These are phyloP conservation scores for Elongisporangium anandrum DNA, from an alignment of 352 stramenopile genomes.

Conservation along the genomic window DNA sequence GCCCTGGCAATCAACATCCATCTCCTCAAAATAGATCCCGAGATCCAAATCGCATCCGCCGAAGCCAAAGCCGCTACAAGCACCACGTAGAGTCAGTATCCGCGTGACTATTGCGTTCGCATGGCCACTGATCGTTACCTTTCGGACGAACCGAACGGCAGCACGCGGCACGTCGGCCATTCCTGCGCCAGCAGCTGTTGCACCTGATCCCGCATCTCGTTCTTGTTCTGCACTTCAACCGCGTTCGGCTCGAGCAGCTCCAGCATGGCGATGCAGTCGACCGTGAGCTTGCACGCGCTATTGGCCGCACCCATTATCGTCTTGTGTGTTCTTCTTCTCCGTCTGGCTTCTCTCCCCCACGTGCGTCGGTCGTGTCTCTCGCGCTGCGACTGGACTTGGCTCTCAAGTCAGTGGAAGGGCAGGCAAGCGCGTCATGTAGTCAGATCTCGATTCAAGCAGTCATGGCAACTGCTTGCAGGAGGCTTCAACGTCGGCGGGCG, in stretches of 20 bases:
- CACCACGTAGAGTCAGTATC: background rate
- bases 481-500: background rate
- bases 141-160: constrained; percentile 76
- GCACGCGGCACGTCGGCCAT: constrained; percentile 59
- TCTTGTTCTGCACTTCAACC: constrained; percentile 45
- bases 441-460: constrained; percentile 21
- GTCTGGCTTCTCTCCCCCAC: constrained; percentile 5
- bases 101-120: background rate
- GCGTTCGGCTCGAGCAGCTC: constrained; percentile 78
- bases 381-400: constrained; percentile 2
- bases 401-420: constrained; percentile 1
- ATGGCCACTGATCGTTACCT: constrained; percentile 31
- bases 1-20: constrained; percentile 46
- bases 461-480: constrained; percentile 15
- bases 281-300: constrained; percentile 75
- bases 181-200: constrained; percentile 41
- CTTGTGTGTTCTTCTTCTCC: constrained; percentile 5
- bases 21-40: constrained; percentile 77
- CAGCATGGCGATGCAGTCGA: constrained; percentile 74
- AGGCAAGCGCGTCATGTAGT: constrained; percentile 22
- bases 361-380: constrained; percentile 8
- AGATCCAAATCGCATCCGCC: constrained; percentile 78
- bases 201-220: constrained; percentile 38
- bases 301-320: constrained; percentile 67
- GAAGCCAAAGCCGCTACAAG: constrained; percentile 57